Conservation (phyloP, 176 grass and related monocot species). For the Typha latifolia region DNA sequence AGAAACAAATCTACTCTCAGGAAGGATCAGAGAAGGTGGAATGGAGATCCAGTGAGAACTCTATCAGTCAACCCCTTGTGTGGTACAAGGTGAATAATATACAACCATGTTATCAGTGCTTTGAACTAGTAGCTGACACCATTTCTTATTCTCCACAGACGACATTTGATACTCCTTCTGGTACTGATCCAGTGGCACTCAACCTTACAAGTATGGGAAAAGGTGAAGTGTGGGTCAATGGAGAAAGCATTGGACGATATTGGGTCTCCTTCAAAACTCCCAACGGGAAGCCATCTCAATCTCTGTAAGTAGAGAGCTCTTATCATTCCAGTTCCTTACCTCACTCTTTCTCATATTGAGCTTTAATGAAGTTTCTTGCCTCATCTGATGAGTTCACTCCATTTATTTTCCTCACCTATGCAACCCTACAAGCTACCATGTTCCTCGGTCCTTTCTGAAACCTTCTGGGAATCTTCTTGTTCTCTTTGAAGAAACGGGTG, state of each 20-base stretch:
- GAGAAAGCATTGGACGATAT: slow-evolving; percentile 68
- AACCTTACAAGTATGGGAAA: slow-evolving; percentile 71
- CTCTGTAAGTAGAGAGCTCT: slow-evolving; percentile 32
- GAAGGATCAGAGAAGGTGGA: slow-evolving; percentile 26
- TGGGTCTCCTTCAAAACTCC: slow-evolving; percentile 60
- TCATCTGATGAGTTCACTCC: background rate
- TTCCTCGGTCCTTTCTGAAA: slow-evolving; percentile 61
- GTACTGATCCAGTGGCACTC: slow-evolving; percentile 43
- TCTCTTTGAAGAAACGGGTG: slow-evolving; percentile 75
- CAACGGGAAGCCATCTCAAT: slow-evolving; percentile 49
- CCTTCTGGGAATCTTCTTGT: slow-evolving; percentile 47
- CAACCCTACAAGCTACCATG: slow-evolving; percentile 49
- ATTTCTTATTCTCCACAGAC: slow-evolving; percentile 31
- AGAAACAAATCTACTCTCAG: slow-evolving; percentile 31
- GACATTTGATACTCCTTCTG: slow-evolving; percentile 41
- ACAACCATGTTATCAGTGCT: background rate
- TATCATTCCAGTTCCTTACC: background rate
- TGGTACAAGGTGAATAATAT: slow-evolving; percentile 73
- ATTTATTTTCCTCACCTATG: background rate
- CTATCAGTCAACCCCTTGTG: slow-evolving; percentile 29
- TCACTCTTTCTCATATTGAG: too few species aligned
- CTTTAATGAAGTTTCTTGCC: background rate
- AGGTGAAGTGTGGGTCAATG: slow-evolving; percentile 78
- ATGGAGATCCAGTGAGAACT: slow-evolving; percentile 47
- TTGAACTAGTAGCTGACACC: background rate